Base-by-base conservation (phyloP, 768 basidiomycete genomes). In the Dioszegia hungarica region DNA sequence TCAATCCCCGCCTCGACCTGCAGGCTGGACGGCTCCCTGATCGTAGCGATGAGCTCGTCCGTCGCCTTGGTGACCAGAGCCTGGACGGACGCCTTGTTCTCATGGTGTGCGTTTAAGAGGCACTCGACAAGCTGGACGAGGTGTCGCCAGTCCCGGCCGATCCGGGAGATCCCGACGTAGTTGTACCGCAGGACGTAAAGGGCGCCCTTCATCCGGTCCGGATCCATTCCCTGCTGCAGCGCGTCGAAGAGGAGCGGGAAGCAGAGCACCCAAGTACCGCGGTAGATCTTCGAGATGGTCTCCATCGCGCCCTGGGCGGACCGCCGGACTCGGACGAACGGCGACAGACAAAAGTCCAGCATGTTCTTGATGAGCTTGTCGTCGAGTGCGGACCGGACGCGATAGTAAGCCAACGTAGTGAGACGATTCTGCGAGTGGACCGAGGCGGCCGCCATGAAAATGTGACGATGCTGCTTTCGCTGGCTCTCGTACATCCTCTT, bases 121-220 rank as follows among this genome's bases (percentile, higher is more conserved):
- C 79, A 80, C 65, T 81, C 76, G 3, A 88, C 66, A 22, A 89
- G 78, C n/a, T 80, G 78, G 1, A 83, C 78, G 0, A 83, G 80
- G 34, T 87, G 77, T 0, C 82, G 81, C 50, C 86, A 85, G 69
- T 91, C 89, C 82, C 74, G 45, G 17, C 69, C 63, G 40, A 77
- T 78, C 48, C 66, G 29, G n/a, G 56, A 65, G 73, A 64, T 62
- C 77, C 87, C 85, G 60, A 90, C 85, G 4, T 80, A 79, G 10
- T 84, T 79, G 9, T 80, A 78, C 66, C 87, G 85, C 28, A 90
- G 70, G 3, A 86, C 85, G 83, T 88, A 90, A 19, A 91, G 75
- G 2, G 89, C 88, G 10, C 91, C 91, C 78, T 95, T 93, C 85
- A 91, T 89, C n/a, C 87, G 82, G 71, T 90, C 89, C 64, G 89